Base-by-base conservation (phyloP, 768 basidiomycete genomes). In the Termitomyces sp. region DNA sequence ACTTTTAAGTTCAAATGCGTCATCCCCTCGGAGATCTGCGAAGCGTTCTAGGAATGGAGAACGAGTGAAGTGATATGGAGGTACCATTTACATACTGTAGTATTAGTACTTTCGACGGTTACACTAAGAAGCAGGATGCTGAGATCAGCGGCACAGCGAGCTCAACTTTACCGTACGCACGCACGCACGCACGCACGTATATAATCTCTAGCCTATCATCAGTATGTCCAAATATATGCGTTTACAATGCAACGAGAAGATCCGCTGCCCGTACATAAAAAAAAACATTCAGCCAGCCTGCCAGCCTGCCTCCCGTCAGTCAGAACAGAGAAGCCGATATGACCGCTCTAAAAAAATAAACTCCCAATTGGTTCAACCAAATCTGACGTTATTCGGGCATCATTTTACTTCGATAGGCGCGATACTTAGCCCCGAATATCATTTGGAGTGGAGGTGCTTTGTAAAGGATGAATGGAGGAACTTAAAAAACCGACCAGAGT, bases 331-430 rank as follows among this genome's bases (percentile, higher is more conserved):
- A 63, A 49, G 56, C 62, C 63, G 66, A 47, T 36, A 36, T n/a
- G n/a, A 53, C 39, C n/a, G 9, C 39, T 31, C 31, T 18, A 36
- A 26, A 18, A 34, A 26, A 24, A 50, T 41, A 31, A 7, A 50
- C 41, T 26, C 14, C n/a, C n/a, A n/a, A n/a, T n/a, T n/a, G n/a
- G n/a, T 12, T 26, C n/a, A 27, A 50, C 37, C n/a, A 44, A 31
- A 37, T 43, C 58, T 59, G 58, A 60, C 58, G 61, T 64, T 69
- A 65, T 68, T 71, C 69, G 71, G 70, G 56, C 61, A 67, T 64
- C 59, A 67, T 67, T 62, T 51, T 31, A 52, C 24, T 47, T 59
- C 53, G 44, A 52, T 53, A 53, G 50, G 58, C 59, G 50, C 54
- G 39, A 42, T 56, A n/a, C n/a, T n/a, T n/a, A 44, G 54, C 55